Conservation (phyloP, 179 eudicot genomes). For the Vitellaria paradoxa region DNA sequence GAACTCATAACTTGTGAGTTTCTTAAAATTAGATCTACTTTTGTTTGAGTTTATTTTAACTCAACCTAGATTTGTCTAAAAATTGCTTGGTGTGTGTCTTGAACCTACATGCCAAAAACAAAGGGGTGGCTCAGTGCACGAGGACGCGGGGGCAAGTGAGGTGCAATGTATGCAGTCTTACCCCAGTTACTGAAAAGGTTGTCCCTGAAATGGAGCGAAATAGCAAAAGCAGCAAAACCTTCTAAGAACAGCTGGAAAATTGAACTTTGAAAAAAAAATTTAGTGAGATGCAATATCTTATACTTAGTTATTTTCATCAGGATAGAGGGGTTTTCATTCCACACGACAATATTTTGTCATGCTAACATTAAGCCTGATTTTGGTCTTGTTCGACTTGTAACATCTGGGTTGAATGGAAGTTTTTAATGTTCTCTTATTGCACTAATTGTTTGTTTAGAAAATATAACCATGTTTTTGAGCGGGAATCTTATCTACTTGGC, state of each 20-base stretch:
- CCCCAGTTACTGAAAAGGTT: too few species aligned
- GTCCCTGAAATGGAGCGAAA: neutral
- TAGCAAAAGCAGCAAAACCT: slow-evolving; percentile 2
- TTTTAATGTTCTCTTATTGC: slow-evolving; percentile 5
- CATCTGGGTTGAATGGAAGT: neutral
- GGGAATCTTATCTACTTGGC: slow-evolving; percentile 6
- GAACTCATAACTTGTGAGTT: neutral
- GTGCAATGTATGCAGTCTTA: too few species aligned
- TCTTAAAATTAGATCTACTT: neutral
- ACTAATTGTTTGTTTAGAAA: neutral
- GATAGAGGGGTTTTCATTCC: neutral
- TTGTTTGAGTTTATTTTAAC: neutral
- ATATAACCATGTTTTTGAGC: neutral
- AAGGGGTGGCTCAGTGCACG: too few species aligned
- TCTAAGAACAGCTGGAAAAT: neutral
- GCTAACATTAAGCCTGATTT: neutral
- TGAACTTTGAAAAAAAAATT: neutral
- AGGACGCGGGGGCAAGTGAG: too few species aligned
- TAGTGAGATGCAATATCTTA: neutral
- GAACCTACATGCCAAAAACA: neutral
- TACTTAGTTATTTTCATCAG: neutral
- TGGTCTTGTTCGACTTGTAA: neutral
- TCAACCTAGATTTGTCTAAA: neutral
- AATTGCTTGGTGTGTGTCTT: neutral
- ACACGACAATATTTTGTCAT: neutral